A percentile compares a stretch with the other conserved stretches of the same genome.
Conservation (phyloP, 2,329 filamentous ascomycete genomes). For the Diaporthe eres region DNA sequence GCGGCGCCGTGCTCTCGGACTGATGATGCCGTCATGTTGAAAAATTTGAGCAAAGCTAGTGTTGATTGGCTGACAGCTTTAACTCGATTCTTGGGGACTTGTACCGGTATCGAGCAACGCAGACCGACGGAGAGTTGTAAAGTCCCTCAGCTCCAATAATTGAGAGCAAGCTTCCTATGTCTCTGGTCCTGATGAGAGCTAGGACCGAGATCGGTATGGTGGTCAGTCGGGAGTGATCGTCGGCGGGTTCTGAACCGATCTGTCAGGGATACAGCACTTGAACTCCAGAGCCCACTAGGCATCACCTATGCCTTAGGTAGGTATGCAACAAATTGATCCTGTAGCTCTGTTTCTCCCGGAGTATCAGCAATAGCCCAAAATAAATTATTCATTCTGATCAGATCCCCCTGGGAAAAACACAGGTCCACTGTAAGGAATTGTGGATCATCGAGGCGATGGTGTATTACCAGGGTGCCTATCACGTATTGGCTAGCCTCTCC, state of each 20-base stretch:
- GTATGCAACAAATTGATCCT: not conserved
- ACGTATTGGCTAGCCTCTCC: constrained; percentile 3
- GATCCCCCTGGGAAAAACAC: not conserved
- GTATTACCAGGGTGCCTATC: constrained; percentile 14
- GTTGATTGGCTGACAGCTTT: not conserved
- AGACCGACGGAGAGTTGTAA: not conserved
- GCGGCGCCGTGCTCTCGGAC: not conserved
- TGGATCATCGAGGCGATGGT: not conserved
- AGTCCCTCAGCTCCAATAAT: not conserved
- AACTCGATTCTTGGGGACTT: not conserved
- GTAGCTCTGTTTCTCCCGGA: not conserved
- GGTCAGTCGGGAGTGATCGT: not conserved
- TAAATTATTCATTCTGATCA: too few relatives aligned
- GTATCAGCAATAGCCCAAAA: not conserved
- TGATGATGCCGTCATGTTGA: constrained; percentile 23
- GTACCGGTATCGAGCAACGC: too few relatives aligned
- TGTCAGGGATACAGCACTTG: not conserved
- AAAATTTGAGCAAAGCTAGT: constrained; percentile 18
- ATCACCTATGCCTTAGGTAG: not conserved
- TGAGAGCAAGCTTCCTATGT: not conserved
- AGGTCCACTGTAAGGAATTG: not conserved
- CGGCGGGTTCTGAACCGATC: not conserved
- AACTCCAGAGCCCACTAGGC: not conserved
- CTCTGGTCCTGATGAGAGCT: not conserved
- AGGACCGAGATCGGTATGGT: not conserved